These are phyloP conservation scores for Buxus sempervirens DNA, from an alignment of 164 flowering plant species.

Conservation along the genomic window DNA sequence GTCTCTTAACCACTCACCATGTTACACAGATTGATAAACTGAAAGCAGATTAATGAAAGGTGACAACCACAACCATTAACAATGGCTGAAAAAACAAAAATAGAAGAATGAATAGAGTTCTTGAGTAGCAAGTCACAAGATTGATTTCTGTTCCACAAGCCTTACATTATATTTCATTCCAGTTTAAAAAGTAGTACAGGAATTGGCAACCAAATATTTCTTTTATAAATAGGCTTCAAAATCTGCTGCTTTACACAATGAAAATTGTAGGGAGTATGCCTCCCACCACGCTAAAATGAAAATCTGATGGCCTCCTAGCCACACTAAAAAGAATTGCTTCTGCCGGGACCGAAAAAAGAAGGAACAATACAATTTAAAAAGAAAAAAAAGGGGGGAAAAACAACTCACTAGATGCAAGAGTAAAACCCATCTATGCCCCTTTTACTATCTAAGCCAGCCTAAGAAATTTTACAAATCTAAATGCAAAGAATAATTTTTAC, in stretches of 20 bases:
- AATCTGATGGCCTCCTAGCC: conserved; percentile 3
- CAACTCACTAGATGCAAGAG: conserved; percentile 13
- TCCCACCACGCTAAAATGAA: conserved; percentile 19
- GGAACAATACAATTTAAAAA: neutral
- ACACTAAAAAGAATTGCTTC: conserved; percentile 35
- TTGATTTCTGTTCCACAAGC: neutral
- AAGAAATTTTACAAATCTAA: conserved; percentile 30
- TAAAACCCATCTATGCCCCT: conserved; percentile 20
- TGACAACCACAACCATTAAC: too few relatives aligned
- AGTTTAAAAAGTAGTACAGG: neutral
- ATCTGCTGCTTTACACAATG: conserved; percentile 28
- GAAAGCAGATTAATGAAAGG: too few relatives aligned
- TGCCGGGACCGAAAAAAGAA: neutral
- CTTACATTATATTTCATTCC: neutral
- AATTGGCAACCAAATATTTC: conserved; percentile 2
- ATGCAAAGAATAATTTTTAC: conserved; percentile 32
- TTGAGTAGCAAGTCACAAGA: neutral
- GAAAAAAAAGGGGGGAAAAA: too few relatives aligned
- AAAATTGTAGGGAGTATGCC: conserved; percentile 10
- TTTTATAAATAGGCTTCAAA: conserved; percentile 1
- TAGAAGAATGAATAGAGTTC: too few relatives aligned
- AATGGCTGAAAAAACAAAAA: neutral
- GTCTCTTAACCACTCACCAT: too few relatives aligned
- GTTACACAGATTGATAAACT: too few relatives aligned
- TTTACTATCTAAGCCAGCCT: conserved; percentile 27